Percentiles rank a stretch among this genome's conserved stretches.
Evolutionary conservation across 257 asterid genomes (phyloP).

Genomic region (Echium plantagineum): DNA sequence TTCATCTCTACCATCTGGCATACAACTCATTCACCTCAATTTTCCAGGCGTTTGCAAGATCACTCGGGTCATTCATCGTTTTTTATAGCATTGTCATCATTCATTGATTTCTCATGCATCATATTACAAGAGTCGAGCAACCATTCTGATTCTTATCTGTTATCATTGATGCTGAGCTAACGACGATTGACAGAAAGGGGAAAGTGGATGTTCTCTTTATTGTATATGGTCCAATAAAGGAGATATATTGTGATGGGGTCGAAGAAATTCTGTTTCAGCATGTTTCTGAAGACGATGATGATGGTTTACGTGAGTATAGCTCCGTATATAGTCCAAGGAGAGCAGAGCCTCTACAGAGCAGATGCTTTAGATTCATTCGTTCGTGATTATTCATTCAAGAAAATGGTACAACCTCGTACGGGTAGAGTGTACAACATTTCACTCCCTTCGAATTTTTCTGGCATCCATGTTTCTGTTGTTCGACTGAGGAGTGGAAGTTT

Average conservation of each 20-base stretch:
- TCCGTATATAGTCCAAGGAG: slow-evolving; percentile 7
- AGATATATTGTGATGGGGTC: slow-evolving; percentile 35
- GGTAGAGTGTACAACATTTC: slow-evolving; percentile 42
- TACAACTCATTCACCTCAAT: background rate
- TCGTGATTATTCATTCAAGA: slow-evolving; percentile 28
- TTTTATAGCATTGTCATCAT: too few species aligned
- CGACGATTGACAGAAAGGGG: too few species aligned
- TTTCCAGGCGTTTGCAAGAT: background rate
- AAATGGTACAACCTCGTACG: slow-evolving; percentile 22
- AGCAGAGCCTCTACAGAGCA: slow-evolving; percentile 17
- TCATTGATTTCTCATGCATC: too few species aligned
- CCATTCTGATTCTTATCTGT: background rate
- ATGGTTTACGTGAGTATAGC: slow-evolving; percentile 16
- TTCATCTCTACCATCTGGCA: background rate
- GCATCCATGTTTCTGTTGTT: slow-evolving; percentile 29
- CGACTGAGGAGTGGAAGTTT: slow-evolving; percentile 41
- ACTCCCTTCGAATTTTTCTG: slow-evolving; percentile 49
- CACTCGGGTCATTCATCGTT: background rate
- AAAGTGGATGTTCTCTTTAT: too few species aligned
- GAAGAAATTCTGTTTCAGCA: slow-evolving; percentile 12
- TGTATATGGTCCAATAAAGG: too few species aligned
- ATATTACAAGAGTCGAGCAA: too few species aligned
- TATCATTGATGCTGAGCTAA: background rate
- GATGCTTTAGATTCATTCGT: slow-evolving; percentile 45
- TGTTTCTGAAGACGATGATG: slow-evolving; percentile 10